Base-by-base conservation (phyloP, 2,329 filamentous ascomycete genomes). In the Trichophyton rubrum region DNA sequence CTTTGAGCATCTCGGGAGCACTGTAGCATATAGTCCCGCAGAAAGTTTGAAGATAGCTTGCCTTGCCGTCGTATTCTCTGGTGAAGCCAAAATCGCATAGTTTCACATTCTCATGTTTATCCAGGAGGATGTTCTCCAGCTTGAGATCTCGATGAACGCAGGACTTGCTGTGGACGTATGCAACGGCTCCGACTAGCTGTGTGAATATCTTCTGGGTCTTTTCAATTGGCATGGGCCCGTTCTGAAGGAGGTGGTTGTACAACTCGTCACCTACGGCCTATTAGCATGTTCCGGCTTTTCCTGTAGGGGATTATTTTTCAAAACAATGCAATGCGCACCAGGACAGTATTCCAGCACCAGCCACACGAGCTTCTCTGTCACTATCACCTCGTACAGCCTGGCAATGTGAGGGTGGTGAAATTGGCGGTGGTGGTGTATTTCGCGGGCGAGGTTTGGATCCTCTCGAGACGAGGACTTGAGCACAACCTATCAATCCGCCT, bases 41-140 rank as follows among this genome's bases (percentile, higher is more conserved):
- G 74, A 96, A 99, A 1, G 93, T 99, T 74, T 97, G 92, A 60
- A 99, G 77, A 69, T 97, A 92, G 72, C 91, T 97, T 33, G 89
- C 84, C 68, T 95, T 90, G 62, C 92, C 92, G 74, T 96, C 90
- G 73, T 99, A 99, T 75, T 99, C 93, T 66, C 93, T 82, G 9
- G 93, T 99, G 71, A 99, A 99, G 17, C 93, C 93, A 77, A 99
- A 99, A 72, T 99, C 93, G 66, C 95, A 92, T 63, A 99, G 78
- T 76, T 99, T 99, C 67, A 99, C 93, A 69, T 97, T 96, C 71
- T 95, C 92, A 70, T 96, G 82, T 73, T 95, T 97, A 77, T 99
- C 93, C 66, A 99, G 82, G 53, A 99, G 78, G 62, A 99, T 96
- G 70, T 95, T 95, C 72, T 99, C 93, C 68, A 99, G 81, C 75